A percentile compares a stretch with the other conserved stretches of the same genome.
These are phyloP conservation scores for Actinidia chinensis DNA, from an alignment of 179 eudicot genomes.

Conservation along the genomic window DNA sequence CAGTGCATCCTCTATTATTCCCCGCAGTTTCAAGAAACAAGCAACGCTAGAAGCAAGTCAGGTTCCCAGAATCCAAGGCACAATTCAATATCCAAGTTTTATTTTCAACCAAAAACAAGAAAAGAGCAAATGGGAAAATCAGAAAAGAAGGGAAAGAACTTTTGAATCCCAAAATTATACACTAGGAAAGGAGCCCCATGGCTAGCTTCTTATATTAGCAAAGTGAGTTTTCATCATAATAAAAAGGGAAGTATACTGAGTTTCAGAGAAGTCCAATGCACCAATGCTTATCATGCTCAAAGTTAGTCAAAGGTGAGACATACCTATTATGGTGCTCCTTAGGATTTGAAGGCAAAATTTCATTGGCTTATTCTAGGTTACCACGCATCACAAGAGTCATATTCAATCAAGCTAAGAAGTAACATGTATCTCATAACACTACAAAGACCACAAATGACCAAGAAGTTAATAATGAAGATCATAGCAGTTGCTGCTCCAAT, in stretches of 20 bases:
- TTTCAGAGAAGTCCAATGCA: neutral
- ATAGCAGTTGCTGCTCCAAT: constrained; percentile 12
- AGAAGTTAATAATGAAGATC: constrained; percentile 21
- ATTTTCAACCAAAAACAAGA: no score
- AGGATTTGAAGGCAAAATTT: constrained; percentile 82
- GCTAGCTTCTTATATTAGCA: neutral
- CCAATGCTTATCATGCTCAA: neutral
- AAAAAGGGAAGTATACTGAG: neutral
- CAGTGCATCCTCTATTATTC: constrained; percentile 79
- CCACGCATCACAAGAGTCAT: constrained; percentile 99
- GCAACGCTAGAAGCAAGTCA: constrained; percentile 58
- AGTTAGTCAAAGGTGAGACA: neutral
- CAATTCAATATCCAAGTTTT: neutral
- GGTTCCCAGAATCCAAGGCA: constrained; percentile 3
- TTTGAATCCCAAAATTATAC: neutral
- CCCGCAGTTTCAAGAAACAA: constrained; percentile 88
- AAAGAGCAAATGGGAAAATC: neutral
- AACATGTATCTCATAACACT: constrained; percentile 94
- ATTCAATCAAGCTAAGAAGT: constrained; percentile 87
- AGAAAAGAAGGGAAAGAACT: neutral
- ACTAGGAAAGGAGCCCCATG: neutral
- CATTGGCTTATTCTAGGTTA: constrained; percentile 76
- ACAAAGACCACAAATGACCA: constrained; percentile 18
- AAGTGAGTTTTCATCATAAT: neutral
- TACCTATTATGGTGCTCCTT: constrained; percentile 95